Conservation (phyloP, 495 filamentous ascomycete species). For the Aspergillus nidulans region DNA sequence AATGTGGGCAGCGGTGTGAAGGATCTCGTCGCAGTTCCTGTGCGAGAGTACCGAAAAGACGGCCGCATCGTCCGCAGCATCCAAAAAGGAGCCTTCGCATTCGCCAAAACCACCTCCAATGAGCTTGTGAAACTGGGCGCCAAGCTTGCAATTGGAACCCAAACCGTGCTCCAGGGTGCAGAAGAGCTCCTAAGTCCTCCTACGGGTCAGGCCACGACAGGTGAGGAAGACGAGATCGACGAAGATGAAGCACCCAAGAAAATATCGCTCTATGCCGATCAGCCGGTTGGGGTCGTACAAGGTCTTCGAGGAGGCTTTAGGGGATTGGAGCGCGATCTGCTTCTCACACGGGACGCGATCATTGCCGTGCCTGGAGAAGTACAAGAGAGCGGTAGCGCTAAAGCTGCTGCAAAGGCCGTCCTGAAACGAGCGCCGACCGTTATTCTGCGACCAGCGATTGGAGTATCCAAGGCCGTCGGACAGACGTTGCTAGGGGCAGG, state of each 20-base stretch:
- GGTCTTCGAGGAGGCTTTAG: conserved; percentile 77
- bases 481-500: conserved; percentile 90
- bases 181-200: conserved; percentile 68
- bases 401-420: conserved; percentile 77
- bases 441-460: conserved; percentile 84
- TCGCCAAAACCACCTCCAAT: conserved; percentile 86
- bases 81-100: conserved; percentile 80
- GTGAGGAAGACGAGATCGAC: conserved; percentile 53
- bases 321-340: conserved; percentile 79
- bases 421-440: conserved; percentile 81
- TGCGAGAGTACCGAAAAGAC: conserved; percentile 90
- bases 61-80: conserved; percentile 88
- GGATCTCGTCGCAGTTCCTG: conserved; percentile 81
- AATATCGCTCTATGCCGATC: conserved; percentile 88
- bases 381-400: conserved; percentile 78
- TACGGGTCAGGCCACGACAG: conserved; percentile 12
- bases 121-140: conserved; percentile 91
- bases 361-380: conserved; percentile 92
- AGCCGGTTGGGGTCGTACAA: conserved; percentile 80
- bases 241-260: conserved; percentile 65
- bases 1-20: conserved; percentile 84
- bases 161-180: conserved; percentile 81
- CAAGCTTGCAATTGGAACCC: conserved; percentile 91
- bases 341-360: conserved; percentile 80
- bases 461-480: conserved; percentile 82